These are phyloP conservation scores for Hymenoscyphus repandus DNA, from an alignment of 2,329 filamentous ascomycete species.

Conservation along the genomic window DNA sequence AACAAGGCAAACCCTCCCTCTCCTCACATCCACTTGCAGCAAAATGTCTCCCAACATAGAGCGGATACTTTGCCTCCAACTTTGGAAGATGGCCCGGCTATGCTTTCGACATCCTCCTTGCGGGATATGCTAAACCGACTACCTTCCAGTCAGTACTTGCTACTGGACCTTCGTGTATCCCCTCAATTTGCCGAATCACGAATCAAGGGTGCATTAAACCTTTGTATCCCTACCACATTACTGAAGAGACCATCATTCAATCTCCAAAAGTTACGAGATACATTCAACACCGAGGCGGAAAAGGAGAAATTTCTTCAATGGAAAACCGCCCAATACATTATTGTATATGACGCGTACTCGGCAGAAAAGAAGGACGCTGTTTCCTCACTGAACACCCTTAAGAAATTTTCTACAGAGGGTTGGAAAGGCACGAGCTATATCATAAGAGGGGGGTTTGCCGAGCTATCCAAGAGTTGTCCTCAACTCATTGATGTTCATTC, in stretches of 20 bases:
- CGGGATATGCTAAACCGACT: conserved; percentile 48
- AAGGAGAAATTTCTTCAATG: conserved; percentile 71
- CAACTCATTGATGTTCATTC: conserved; percentile 53
- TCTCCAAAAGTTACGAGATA: conserved; percentile 79
- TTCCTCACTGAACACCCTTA: conserved; percentile 79
- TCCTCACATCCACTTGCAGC: conserved; percentile 27
- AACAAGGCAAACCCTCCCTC: conserved; percentile 40
- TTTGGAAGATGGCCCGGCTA: conserved; percentile 41
- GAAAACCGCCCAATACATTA: conserved; percentile 67
- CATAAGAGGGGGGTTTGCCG: conserved; percentile 74
- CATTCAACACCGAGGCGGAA: conserved; percentile 69
- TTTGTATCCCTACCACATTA: conserved; percentile 92
- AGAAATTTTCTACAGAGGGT: conserved; percentile 84
- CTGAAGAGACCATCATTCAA: conserved; percentile 89
- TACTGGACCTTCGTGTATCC: conserved; percentile 82
- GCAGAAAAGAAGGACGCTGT: conserved; percentile 73
- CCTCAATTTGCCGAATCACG: conserved; percentile 74
- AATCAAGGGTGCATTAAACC: conserved; percentile 75
- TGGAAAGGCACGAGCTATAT: conserved; percentile 71
- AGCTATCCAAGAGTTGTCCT: conserved; percentile 65
- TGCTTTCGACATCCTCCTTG: conserved; percentile 51
- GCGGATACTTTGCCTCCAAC: conserved; percentile 50
- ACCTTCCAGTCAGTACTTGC: conserved; percentile 40
- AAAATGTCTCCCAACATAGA: conserved; percentile 26
- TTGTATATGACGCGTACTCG: conserved; percentile 82